phyloP scores from a whole-genome alignment of 2,329 filamentous ascomycete species.

The Alternaria novae-zelandiae region DNA sequence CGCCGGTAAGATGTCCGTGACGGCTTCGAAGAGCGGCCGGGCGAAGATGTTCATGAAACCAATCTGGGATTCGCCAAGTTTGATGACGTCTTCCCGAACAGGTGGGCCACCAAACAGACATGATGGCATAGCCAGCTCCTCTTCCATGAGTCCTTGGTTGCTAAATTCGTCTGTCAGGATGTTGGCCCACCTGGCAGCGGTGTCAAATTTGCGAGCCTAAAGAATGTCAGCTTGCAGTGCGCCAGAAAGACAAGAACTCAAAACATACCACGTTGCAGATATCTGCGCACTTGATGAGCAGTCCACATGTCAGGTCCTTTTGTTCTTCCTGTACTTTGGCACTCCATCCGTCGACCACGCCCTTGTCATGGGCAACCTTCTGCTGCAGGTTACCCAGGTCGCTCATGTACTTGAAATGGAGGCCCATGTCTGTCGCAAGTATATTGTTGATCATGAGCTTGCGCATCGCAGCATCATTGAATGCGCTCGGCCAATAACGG shows the following conservation, averaged over 20 bases:
- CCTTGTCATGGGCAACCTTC: conserved; percentile 72
- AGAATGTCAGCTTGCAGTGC: conserved; percentile 9
- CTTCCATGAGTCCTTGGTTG: conserved; percentile 90
- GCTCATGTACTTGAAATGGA: conserved; percentile 97
- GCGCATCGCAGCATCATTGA: conserved; percentile 79
- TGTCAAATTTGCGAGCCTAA: conserved; percentile 82
- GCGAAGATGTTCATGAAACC: conserved; percentile 98
- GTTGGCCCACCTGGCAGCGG: conserved; percentile 87
- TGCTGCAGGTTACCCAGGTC: conserved; percentile 81
- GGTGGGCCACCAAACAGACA: conserved; percentile 80
- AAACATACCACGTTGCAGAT: conserved; percentile 93
- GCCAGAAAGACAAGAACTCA: background rate
- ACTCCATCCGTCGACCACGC: conserved; percentile 74
- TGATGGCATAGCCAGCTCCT: conserved; percentile 83
- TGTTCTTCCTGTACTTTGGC: conserved; percentile 77
- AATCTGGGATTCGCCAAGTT: conserved; percentile 85
- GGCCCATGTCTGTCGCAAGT: conserved; percentile 93
- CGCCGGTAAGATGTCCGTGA: conserved; percentile 82
- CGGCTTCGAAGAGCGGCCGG: conserved; percentile 85
- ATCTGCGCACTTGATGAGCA: conserved; percentile 97
- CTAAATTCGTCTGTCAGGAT: conserved; percentile 96
- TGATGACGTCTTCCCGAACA: conserved; percentile 81
- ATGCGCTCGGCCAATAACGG: conserved; percentile 86
- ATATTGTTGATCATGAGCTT: conserved; percentile 97
- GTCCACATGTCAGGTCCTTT: conserved; percentile 80